A percentile compares a stretch with the other conserved stretches of the same genome.
Evolutionary conservation across 2,329 filamentous ascomycete species (phyloP).

Genomic region (Fusarium lyarnte): DNA sequence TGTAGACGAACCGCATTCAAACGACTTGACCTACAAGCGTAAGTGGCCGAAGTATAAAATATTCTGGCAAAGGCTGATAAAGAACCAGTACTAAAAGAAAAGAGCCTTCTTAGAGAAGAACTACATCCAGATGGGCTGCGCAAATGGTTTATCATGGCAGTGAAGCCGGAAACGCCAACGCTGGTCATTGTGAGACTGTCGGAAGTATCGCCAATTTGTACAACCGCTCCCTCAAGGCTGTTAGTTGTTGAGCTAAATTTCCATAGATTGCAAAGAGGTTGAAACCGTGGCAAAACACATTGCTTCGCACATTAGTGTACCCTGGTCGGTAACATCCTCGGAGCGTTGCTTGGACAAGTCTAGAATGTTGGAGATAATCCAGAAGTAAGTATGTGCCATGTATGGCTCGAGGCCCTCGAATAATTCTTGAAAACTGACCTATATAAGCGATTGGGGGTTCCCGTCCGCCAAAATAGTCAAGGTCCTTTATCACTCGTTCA

Average conservation of each 20-base stretch:
- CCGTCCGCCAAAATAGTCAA: accelerated
- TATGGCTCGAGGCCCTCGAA: too few relatives aligned
- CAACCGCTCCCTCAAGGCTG: accelerated
- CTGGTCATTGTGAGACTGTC: background rate
- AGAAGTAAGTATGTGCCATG: too few relatives aligned
- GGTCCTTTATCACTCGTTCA: accelerated
- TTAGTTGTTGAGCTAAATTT: accelerated
- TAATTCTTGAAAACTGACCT: too few relatives aligned
- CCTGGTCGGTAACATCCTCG: too few relatives aligned
- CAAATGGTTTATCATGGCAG: background rate
- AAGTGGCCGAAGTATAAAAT: accelerated
- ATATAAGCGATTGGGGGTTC: background rate
- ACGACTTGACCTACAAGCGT: background rate
- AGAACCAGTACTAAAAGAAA: accelerated
- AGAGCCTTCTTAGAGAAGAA: background rate
- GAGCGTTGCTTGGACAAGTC: too few relatives aligned
- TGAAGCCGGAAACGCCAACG: accelerated
- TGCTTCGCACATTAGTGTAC: too few relatives aligned
- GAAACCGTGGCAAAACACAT: accelerated
- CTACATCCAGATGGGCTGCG: accelerated
- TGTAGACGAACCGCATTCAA: background rate
- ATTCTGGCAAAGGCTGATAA: accelerated
- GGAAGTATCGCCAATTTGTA: background rate
- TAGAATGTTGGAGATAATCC: too few relatives aligned
- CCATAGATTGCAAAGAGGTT: accelerated